A percentile compares a stretch with the other conserved stretches of the same genome.
These are phyloP conservation scores for Caryopteris hybrid DNA, from an alignment of 305 asterid species.

Conservation along the genomic window DNA sequence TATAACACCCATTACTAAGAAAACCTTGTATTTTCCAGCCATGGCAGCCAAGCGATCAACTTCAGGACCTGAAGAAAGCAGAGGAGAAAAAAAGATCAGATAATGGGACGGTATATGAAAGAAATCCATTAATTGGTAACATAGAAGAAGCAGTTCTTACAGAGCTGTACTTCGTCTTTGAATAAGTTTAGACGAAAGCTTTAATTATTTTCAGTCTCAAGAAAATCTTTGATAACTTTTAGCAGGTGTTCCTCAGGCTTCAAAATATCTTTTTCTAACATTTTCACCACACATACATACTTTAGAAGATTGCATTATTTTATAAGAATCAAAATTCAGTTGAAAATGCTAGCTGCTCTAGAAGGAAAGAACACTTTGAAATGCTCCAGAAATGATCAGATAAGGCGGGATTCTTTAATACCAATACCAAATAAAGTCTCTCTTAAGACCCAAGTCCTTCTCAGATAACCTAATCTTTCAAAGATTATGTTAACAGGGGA, in stretches of 20 bases:
- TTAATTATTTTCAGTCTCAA: not conserved
- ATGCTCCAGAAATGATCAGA: not conserved
- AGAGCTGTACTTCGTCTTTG: not conserved
- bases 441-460: not conserved
- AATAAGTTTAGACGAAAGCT: not conserved
- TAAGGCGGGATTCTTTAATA: too few relatives aligned
- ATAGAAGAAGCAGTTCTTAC: not conserved
- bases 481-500: not conserved
- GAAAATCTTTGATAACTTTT: not conserved
- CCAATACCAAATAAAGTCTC: too few relatives aligned
- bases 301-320: not conserved
- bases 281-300: not conserved
- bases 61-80: conserved; percentile 65
- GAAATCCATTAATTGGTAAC: not conserved
- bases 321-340: not conserved
- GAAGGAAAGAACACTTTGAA: not conserved
- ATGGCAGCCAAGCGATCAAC: conserved; percentile 86
- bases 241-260: not conserved
- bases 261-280: not conserved
- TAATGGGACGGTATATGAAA: not conserved
- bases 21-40: conserved; percentile 90
- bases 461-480: not conserved
- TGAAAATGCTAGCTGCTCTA: not conserved
- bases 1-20: conserved; percentile 80
- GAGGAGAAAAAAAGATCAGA: not conserved